Base-by-base conservation (phyloP, 2,329 filamentous ascomycete species). In the Monosporascus sp. region DNA sequence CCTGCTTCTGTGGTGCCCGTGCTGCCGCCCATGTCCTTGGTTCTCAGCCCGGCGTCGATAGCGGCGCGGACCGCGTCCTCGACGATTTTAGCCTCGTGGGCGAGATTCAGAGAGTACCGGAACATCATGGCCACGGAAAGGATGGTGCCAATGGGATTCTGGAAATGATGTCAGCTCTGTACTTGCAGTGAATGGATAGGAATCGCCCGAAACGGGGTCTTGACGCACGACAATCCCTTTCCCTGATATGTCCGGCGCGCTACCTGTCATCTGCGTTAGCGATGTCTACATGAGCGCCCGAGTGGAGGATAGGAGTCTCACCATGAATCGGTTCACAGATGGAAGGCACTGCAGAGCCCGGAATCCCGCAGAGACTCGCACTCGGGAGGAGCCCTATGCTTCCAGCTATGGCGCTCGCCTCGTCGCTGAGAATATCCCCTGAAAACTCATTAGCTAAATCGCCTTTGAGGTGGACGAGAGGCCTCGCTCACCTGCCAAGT, bases 261-360 rank as follows among this genome's bases (percentile, higher is more conserved):
- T 81, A 25, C 25, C 25, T 25, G 25, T 25, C 25, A 25, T 25
- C 25, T 25, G 25, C 25, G 25, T 25, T 25, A 25, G 25, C 25
- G 25, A 25, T 25, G 7, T 25, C 25, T 25, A 25, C 25, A 25
- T 25, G 25, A 25, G 25, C 25, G 25, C 25, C 25, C 25, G 25
- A 25, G 25, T 25, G 25, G 7, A 25, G 25, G 25, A 25, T 25
- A 25, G 25, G 7, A 25, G 25, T 25, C 25, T 25, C 25, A 74
- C 85, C 87, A 65, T 90, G 87, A 51, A 90, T 88, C 4, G 87
- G 87, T 72, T 90, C 87, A 65, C 89, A 90, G 60, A 90, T 88
- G 56, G 88, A 89, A 61, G 68, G 71, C n/a, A 59, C 62, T n/a
- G 63, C 66, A 18, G 69, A 55, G 2, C 68, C 66, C 0, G 72